Conservation (phyloP, 148 eudicot genomes). For the Pharnaceum exiguum region DNA sequence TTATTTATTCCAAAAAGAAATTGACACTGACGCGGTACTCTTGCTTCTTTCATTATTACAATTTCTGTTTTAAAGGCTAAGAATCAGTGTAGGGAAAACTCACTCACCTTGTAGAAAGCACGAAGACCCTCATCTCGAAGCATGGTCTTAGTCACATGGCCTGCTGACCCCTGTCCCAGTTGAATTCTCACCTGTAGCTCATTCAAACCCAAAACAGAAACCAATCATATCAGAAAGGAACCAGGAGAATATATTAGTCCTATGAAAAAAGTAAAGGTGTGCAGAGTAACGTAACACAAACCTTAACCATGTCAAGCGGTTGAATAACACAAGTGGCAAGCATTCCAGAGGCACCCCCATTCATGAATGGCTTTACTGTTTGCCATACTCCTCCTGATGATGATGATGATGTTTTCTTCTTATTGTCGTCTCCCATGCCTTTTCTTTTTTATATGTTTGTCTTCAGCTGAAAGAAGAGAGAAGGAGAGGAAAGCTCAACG, state of each 20-base stretch:
- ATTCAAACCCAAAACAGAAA: background rate
- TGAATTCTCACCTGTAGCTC: conserved; percentile 79
- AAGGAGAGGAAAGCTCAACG: too few species aligned
- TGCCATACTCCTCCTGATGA: conserved; percentile 41
- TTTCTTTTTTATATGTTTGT: too few species aligned
- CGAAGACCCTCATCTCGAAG: conserved; percentile 81
- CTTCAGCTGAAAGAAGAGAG: too few species aligned
- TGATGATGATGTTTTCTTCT: too few species aligned
- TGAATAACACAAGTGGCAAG: conserved; percentile 45
- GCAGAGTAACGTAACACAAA: background rate
- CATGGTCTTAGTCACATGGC: conserved; percentile 64
- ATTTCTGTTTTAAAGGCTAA: too few species aligned
- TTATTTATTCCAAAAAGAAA: too few species aligned
- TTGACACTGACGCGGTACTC: too few species aligned
- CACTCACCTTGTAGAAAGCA: conserved; percentile 97
- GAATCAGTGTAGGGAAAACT: too few species aligned
- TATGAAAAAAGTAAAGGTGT: background rate
- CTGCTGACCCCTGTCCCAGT: conserved; percentile 94
- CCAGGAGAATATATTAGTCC: too few species aligned
- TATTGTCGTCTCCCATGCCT: too few species aligned
- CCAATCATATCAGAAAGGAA: too few species aligned
- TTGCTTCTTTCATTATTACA: too few species aligned
- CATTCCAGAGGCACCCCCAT: conserved; percentile 48
- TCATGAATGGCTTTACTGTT: conserved; percentile 36
- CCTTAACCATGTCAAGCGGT: conserved; percentile 45